Conservation (phyloP, 176 grass and related monocot species). For the Thalia dealbata region DNA sequence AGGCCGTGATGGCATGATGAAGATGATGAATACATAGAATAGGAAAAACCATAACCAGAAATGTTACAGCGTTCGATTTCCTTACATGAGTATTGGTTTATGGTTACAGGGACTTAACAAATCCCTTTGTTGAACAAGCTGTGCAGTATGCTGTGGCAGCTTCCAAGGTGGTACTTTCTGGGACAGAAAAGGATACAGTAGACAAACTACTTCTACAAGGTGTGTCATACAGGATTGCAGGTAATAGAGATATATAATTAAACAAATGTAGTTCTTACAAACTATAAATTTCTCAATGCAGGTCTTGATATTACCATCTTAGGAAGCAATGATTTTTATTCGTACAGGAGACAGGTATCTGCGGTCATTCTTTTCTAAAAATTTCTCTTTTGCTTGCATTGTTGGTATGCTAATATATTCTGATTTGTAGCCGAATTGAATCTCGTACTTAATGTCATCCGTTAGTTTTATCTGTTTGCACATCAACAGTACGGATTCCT, state of each 20-base stretch:
- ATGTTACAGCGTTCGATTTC: neutral
- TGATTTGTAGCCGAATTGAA: neutral
- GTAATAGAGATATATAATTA: neutral
- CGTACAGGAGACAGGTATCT: slow-evolving; percentile 86
- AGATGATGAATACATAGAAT: neutral
- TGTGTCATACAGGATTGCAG: neutral
- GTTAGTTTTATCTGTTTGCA: neutral
- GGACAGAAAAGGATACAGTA: slow-evolving; percentile 46
- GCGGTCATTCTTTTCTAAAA: slow-evolving; percentile 10
- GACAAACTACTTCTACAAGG: slow-evolving; percentile 76
- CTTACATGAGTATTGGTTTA: neutral
- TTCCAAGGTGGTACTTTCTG: slow-evolving; percentile 38
- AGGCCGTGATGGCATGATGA: neutral
- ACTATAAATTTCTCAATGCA: slow-evolving; percentile 19
- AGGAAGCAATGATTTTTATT: slow-evolving; percentile 95
- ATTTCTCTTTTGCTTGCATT: neutral
- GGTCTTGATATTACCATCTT: slow-evolving; percentile 74
- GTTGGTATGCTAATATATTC: neutral
- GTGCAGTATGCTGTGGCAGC: slow-evolving; percentile 69
- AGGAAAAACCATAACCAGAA: neutral
- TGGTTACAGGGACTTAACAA: slow-evolving; percentile 41
- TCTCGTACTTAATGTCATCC: neutral
- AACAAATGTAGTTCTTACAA: neutral
- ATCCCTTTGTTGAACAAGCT: slow-evolving; percentile 92
- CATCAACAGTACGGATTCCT: neutral